Evolutionary conservation across 2,329 filamentous ascomycete genomes (phyloP).

Genomic region (Diaporthe capsici): DNA sequence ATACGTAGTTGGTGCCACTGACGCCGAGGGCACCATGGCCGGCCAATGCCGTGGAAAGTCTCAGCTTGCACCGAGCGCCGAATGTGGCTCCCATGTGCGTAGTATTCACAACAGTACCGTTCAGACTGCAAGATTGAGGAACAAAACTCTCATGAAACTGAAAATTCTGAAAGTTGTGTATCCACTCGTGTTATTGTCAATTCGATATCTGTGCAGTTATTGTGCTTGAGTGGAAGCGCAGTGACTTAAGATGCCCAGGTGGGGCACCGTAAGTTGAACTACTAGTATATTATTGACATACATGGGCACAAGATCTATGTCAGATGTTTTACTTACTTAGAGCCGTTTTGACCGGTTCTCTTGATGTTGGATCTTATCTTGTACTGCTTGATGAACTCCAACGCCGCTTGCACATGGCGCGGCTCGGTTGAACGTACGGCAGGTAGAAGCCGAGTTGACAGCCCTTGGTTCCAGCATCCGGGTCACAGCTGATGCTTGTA

Average conservation of each 20-base stretch:
- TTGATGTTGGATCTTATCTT: neutral
- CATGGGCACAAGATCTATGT: neutral
- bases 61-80: neutral
- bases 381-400: neutral
- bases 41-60: neutral
- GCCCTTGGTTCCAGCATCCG: neutral
- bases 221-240: neutral
- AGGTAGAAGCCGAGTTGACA: neutral
- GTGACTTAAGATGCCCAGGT: neutral
- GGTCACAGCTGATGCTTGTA: neutral
- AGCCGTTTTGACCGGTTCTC: neutral
- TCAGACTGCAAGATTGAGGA: neutral
- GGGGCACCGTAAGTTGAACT: conserved; percentile 4
- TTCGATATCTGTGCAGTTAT: neutral
- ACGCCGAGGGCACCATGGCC: too few species aligned
- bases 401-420: neutral
- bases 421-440: neutral
- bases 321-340: neutral
- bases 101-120: neutral
- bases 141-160: neutral
- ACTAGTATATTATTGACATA: neutral
- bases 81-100: neutral
- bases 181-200: neutral
- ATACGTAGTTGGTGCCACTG: too few species aligned
- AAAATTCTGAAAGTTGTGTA: neutral